phyloP scores from a whole-genome alignment of 202 grass and related monocot genomes.

The Schoenoplectus tabernaemontani region DNA sequence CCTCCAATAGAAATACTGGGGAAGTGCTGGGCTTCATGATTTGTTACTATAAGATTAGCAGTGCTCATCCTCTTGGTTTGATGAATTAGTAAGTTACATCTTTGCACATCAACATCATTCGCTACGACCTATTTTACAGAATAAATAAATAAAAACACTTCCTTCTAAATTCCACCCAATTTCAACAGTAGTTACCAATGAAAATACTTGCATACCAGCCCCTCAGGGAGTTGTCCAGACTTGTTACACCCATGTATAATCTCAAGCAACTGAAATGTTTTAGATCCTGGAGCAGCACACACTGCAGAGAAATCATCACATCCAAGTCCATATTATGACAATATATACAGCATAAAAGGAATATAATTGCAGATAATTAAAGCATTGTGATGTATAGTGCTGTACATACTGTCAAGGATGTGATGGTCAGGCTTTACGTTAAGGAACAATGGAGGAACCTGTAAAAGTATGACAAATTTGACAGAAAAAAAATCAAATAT shows the following conservation, averaged over 20 bases:
- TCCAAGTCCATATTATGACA: slow-evolving; percentile 9
- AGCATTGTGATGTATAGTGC: background rate
- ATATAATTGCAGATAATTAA: background rate
- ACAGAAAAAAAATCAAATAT: slow-evolving; percentile 9
- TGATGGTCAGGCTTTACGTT: slow-evolving; percentile 82
- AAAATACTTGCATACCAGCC: slow-evolving; percentile 46
- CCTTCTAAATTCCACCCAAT: background rate
- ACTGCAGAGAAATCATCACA: slow-evolving; percentile 46
- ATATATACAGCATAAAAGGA: slow-evolving; percentile 13
- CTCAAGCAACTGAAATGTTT: slow-evolving; percentile 99
- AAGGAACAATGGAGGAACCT: slow-evolving; percentile 95
- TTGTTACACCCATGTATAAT: slow-evolving; percentile 80
- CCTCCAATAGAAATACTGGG: slow-evolving; percentile 48
- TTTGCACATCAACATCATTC: slow-evolving; percentile 96
- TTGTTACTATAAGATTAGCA: slow-evolving; percentile 93
- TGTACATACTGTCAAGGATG: slow-evolving; percentile 89
- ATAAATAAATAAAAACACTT: slow-evolving; percentile 8
- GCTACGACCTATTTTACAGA: slow-evolving; percentile 64
- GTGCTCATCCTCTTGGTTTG: slow-evolving; percentile 99
- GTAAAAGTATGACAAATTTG: slow-evolving; percentile 24
- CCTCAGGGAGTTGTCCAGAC: slow-evolving; percentile 68
- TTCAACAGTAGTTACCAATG: background rate
- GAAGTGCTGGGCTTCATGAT: slow-evolving; percentile 96
- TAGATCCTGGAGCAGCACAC: slow-evolving; percentile 98
- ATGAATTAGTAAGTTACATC: slow-evolving; percentile 98